Percentiles rank a stretch among this genome's conserved stretches.
phyloP scores from a whole-genome alignment of 306 rosid species.

The Albizia julibrissin region DNA sequence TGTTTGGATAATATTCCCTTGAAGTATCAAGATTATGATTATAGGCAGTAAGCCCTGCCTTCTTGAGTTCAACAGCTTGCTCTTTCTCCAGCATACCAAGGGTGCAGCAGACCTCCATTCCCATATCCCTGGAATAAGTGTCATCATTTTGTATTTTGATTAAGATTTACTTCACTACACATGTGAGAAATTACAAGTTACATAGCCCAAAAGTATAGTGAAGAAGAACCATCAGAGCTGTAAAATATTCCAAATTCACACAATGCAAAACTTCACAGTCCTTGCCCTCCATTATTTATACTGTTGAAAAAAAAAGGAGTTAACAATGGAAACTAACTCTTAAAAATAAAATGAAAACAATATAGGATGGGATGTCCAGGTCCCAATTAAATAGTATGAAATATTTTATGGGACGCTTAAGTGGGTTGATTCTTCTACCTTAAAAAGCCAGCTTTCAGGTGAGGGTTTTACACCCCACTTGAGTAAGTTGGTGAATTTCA shows the following conservation, averaged over 20 bases:
- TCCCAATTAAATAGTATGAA: background rate
- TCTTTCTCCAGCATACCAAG: constrained; percentile 96
- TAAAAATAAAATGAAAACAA: background rate
- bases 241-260: background rate
- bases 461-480: background rate
- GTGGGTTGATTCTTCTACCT: background rate
- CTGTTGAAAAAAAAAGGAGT: background rate
- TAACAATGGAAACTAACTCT: background rate
- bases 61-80: constrained; percentile 86
- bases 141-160: constrained; percentile 18
- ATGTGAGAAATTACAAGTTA: constrained; percentile 2
- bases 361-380: background rate
- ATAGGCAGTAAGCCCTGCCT: constrained; percentile 96
- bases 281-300: background rate
- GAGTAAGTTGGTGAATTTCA: background rate
- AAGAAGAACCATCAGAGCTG: background rate
- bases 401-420: background rate
- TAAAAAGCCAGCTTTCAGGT: background rate
- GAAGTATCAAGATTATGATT: constrained; percentile 98
- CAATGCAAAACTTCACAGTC: background rate
- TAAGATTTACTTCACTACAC: background rate
- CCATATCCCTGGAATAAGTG: constrained; percentile 67
- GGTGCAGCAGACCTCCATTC: constrained; percentile 99
- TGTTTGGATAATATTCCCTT: constrained; percentile 91
- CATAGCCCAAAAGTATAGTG: background rate